Percentiles rank a stretch among this genome's conserved stretches.
Evolutionary conservation across 2,329 filamentous ascomycete species (phyloP).

Genomic region (Amesomyces nigricolor): DNA sequence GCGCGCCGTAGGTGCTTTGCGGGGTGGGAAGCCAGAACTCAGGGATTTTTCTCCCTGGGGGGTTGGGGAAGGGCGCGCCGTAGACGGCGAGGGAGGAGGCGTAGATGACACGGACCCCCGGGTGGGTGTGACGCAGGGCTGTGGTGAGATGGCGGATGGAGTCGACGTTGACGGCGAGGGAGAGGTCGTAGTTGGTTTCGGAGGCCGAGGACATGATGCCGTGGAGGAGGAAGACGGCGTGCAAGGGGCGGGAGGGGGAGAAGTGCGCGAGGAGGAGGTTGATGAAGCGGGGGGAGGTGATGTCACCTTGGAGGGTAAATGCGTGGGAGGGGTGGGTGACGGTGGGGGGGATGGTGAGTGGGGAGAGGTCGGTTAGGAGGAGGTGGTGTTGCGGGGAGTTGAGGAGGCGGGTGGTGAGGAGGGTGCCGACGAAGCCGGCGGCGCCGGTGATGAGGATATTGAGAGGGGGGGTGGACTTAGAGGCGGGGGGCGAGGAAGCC

Average conservation of each 20-base stretch:
- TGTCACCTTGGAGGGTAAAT: conserved; percentile 45
- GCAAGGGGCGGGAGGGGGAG: conserved; percentile 34
- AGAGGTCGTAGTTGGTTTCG: conserved; percentile 55
- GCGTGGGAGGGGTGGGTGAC: conserved; percentile 46
- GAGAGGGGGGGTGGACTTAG: neutral
- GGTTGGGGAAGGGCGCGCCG: conserved; percentile 49
- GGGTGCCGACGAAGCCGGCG: conserved; percentile 32
- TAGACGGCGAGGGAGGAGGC: conserved; percentile 59
- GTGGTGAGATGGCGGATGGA: conserved; percentile 49
- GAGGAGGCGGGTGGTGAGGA: conserved; percentile 38
- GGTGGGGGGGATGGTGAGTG: conserved; percentile 45
- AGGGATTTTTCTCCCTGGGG: conserved; percentile 35
- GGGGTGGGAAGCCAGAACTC: conserved; percentile 51
- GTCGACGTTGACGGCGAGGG: conserved; percentile 56
- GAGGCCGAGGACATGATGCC: conserved; percentile 63
- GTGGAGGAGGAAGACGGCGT: conserved; percentile 57
- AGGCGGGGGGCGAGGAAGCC: neutral
- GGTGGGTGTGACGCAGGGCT: conserved; percentile 42
- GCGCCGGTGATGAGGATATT: conserved; percentile 33
- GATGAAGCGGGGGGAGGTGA: conserved; percentile 33
- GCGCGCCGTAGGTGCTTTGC: conserved; percentile 56
- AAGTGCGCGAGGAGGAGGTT: conserved; percentile 39
- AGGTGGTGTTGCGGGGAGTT: conserved; percentile 35
- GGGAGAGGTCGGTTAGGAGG: conserved; percentile 49
- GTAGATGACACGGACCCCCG: conserved; percentile 54